Conservation (phyloP, 2,329 filamentous ascomycete species). For the Neonectria punicea region DNA sequence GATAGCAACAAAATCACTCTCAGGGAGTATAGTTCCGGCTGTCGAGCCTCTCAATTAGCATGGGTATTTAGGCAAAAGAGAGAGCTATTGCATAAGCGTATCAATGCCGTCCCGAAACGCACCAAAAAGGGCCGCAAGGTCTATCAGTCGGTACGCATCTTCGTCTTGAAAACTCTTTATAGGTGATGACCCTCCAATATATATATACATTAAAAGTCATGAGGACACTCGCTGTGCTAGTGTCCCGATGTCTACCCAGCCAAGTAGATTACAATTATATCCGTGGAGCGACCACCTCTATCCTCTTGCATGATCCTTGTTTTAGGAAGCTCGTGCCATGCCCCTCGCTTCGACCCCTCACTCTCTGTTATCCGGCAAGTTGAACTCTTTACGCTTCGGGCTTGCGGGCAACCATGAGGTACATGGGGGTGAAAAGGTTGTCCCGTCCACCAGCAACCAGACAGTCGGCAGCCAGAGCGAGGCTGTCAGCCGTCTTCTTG, state of each 20-base stretch:
- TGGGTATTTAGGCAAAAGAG: not conserved
- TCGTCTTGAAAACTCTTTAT: not conserved
- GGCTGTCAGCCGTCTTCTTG: constrained; percentile 92
- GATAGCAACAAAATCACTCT: not conserved
- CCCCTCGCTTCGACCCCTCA: not conserved
- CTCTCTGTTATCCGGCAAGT: not conserved
- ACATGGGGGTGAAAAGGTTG: constrained; percentile 99
- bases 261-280: constrained; percentile 45
- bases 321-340: constrained; percentile 22
- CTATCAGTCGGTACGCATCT: not conserved
- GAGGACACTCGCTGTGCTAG: constrained; percentile 17
- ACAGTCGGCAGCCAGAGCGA: constrained; percentile 84
- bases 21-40: not conserved
- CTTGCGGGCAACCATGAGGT: constrained; percentile 94
- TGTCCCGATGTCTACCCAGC: constrained; percentile 22
- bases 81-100: not conserved
- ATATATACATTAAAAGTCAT: constrained; percentile 27
- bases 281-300: constrained; percentile 36
- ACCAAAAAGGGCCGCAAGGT: not conserved
- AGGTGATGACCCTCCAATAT: constrained; percentile 18
- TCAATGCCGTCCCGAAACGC: not conserved
- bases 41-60: no score
- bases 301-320: constrained; percentile 32
- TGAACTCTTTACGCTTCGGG: constrained; percentile 55
- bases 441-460: constrained; percentile 87